Evolutionary conservation across 169 alveolate genomes (phyloP), one percentile per base, ranked within the genome.

Genomic region (Cryptosporidium meleagridis): DNA sequence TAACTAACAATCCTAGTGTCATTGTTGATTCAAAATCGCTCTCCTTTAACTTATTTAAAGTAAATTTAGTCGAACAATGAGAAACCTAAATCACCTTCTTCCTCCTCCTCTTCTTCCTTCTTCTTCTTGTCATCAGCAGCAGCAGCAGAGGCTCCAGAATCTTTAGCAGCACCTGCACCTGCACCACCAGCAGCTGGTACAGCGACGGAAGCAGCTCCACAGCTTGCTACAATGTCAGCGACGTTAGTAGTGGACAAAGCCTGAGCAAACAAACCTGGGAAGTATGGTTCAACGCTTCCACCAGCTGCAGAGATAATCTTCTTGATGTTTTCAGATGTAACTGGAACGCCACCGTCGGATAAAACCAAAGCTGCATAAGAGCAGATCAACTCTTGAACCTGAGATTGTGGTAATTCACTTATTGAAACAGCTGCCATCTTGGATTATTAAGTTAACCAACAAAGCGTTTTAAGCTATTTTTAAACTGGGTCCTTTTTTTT

Each of bases 401-500:
- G 89, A 45, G 75, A 26, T 61, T 45, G 33, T 41, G 89, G 68
- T 80, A 80, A 80, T 16, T 61, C 61, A 44, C 39, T 45, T 5
- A 80, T 31, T 62, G 89, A 41, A 65, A 80, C 89, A 80, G 89
- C 89, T 61, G 89, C 89, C 89, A 80, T 80, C 89, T 61, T 80
- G 89, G 89, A 80, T 65, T 80, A 80, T 61, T 80, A 31, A 55
- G 21, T 65, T 80, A 80, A 80, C 89, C 89, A 80, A 80, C 75
- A 80, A 80, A 80, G 89, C 89, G 89, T 80, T 80, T 80, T 80
- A 80, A 80, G 89, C 89, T 80, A 80, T 80, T 65, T 65, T n/a
- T 26, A 80, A 62, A 55, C 41, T 65, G 29, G 3, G 72, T 35
- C 21, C 39, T 3, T 55, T 21, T 26, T 55, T 41, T 16, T 31